Evolutionary conservation across 2,329 filamentous ascomycete genomes (phyloP), one percentile per base, ranked within the genome.

Genomic region (Sodiomyces alkalinus): DNA sequence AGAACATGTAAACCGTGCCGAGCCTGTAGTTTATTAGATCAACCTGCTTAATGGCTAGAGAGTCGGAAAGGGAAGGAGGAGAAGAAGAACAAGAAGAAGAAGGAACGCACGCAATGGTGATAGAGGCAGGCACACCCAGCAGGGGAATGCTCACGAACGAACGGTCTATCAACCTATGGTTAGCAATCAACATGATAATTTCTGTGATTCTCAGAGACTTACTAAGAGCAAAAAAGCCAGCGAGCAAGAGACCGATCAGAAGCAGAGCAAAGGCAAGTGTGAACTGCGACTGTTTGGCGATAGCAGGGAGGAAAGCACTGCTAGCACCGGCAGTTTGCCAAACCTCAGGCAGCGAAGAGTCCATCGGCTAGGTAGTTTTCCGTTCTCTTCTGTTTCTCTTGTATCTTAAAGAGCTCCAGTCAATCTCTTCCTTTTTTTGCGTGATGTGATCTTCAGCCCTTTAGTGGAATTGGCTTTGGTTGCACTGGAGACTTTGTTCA

Each of bases 1-100:
- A 98, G 59, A 98, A 96, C 79, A 94, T 93, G 60, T 90, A 94
- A 25, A 98, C 85, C 28, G 87, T 78, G 43, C 90, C 90, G 54
- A 93, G 80, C 28, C 87, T 94, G 47, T 8, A 15, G 17, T 43
- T 30, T 25, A 10, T 17, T 17, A 6, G 15, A 10, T 25, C 23
- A 11, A 25, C 5, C 21, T 17, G 23, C 20, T 11, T 10, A 28
- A 18, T 10, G 10, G 28, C 27, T 36, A 26, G 18, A 17, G 11
- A 21, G 16, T 38, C 22, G 35, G 18, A 32, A 23, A n/a, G n/a
- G n/a, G n/a, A n/a, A n/a, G n/a, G n/a, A 19, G 33, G 41, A 22
- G 35, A 27, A 27, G 22, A 26, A 5, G 11, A 7, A n/a, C 19
- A 17, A 29, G 10, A 11, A 27, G 29, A 25, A 27, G 29, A 26